Conservation (phyloP, 805 yeast genomes). For the Candida silvatica region DNA sequence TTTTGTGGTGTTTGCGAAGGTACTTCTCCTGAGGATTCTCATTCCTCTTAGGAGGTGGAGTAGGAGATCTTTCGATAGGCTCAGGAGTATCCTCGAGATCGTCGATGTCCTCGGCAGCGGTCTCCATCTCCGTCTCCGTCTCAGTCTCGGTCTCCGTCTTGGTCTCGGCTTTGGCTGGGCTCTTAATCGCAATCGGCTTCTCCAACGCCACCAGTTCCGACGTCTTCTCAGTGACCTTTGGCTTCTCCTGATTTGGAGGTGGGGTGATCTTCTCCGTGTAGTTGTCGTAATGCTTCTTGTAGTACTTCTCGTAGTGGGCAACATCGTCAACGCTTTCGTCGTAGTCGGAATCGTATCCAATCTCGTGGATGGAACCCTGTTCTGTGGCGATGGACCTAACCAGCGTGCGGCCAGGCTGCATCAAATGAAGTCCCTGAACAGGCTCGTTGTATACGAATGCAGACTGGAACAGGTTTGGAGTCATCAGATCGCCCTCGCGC, state of each 20-base stretch:
- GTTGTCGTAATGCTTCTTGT: conserved; percentile 1
- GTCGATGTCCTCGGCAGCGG: neutral
- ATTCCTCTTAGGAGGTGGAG: no score
- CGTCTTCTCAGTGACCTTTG: no score
- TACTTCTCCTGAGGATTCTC: neutral
- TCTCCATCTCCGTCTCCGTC: neutral
- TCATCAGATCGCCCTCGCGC: conserved; percentile 11
- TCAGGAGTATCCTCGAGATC: no score
- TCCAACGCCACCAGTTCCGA: no score
- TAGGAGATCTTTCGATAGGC: no score
- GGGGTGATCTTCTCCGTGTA: no score
- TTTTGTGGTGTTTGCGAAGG: conserved; percentile 5
- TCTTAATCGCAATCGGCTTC: no score
- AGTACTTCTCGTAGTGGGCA: conserved; percentile 1
- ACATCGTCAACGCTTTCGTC: conserved; percentile 1
- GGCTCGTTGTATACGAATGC: conserved; percentile 20
- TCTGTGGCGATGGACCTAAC: conserved; percentile 5
- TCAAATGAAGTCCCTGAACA: conserved; percentile 13
- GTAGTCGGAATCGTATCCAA: conserved; percentile 16
- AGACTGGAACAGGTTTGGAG: conserved; percentile 24
- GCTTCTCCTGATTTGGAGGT: no score
- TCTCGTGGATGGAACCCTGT: conserved; percentile 11
- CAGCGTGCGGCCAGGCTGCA: conserved; percentile 6
- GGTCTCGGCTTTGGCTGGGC: no score
- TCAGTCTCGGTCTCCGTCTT: neutral